These are phyloP conservation scores for Trypanosoma lewisi DNA, from an alignment of 208 protist genomes.

Conservation along the genomic window DNA sequence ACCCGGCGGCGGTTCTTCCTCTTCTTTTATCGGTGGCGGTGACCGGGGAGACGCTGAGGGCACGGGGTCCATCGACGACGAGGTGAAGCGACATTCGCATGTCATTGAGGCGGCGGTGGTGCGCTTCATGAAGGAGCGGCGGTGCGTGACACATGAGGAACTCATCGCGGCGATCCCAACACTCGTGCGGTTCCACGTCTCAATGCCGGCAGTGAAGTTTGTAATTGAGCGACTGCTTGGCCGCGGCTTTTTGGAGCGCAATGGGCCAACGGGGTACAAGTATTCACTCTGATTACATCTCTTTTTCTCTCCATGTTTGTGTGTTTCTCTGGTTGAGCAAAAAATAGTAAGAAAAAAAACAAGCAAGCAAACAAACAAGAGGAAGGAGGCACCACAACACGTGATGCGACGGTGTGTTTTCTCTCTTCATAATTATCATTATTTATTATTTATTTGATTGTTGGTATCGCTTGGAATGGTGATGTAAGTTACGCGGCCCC, in stretches of 20 bases:
- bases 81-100: conserved; percentile 83
- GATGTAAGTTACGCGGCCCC: no score
- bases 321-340: neutral
- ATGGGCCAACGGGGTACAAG: conserved; percentile 66
- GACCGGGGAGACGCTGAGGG: conserved; percentile 18
- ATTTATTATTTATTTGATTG: no score
- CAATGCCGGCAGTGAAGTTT: conserved; percentile 88
- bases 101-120: conserved; percentile 92
- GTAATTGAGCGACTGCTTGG: conserved; percentile 93
- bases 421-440: no score
- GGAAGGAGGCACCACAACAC: no score
- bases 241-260: conserved; percentile 92
- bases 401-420: no score
- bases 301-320: neutral
- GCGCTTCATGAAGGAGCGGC: conserved; percentile 92
- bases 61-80: conserved; percentile 67
- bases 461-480: no score
- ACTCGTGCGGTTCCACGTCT: conserved; percentile 85
- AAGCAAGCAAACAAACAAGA: no score
- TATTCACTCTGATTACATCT: conserved; percentile 83
- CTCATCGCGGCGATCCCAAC: conserved; percentile 80
- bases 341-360: conserved; percentile 13
- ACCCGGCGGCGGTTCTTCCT: conserved; percentile 1
- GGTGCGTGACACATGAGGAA: conserved; percentile 66
- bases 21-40: no score